Percentiles rank a stretch among this genome's conserved stretches.
Conservation (phyloP, 139 green algal genomes). For the Tetradesmus obliquus region DNA sequence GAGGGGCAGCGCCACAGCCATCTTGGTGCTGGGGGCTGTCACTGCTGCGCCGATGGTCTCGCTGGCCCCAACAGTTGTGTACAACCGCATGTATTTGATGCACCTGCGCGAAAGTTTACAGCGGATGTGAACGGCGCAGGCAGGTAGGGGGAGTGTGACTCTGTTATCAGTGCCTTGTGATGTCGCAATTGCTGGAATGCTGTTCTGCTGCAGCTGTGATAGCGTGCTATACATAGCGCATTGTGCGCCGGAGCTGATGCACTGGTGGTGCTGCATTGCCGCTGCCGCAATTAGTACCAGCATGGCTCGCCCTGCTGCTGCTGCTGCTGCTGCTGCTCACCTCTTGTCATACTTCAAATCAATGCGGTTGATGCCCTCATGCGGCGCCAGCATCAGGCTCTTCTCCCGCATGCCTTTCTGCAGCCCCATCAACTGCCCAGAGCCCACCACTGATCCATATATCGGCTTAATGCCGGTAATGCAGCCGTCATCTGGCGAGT, state of each 20-base stretch:
- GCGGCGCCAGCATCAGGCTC: neutral
- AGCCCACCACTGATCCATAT: neutral
- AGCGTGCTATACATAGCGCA: too few relatives aligned
- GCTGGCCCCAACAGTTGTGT: neutral
- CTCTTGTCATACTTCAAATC: constrained; percentile 23
- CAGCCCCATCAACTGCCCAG: neutral
- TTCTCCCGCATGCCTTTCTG: constrained; percentile 6
- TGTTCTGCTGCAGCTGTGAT: too few relatives aligned
- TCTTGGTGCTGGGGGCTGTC: constrained; percentile 15
- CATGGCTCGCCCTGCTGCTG: neutral
- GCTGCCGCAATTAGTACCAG: neutral
- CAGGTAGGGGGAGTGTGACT: too few relatives aligned
- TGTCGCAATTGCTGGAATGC: too few relatives aligned
- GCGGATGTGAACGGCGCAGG: too few relatives aligned
- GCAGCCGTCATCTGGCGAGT: neutral
- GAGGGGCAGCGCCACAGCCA: neutral
- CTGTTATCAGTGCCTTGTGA: too few relatives aligned
- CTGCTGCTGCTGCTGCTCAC: constrained; percentile 18
- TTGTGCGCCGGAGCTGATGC: neutral
- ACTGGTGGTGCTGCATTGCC: neutral
- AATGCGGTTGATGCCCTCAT: constrained; percentile 7
- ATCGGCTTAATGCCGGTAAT: constrained; percentile 32
- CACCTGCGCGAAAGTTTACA: neutral
- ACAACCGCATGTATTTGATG: constrained; percentile 7
- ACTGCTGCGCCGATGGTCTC: neutral